A percentile compares a stretch with the other conserved stretches of the same genome.
Evolutionary conservation across 495 filamentous ascomycete species (phyloP).

Genomic region (Xylaria castorea): DNA sequence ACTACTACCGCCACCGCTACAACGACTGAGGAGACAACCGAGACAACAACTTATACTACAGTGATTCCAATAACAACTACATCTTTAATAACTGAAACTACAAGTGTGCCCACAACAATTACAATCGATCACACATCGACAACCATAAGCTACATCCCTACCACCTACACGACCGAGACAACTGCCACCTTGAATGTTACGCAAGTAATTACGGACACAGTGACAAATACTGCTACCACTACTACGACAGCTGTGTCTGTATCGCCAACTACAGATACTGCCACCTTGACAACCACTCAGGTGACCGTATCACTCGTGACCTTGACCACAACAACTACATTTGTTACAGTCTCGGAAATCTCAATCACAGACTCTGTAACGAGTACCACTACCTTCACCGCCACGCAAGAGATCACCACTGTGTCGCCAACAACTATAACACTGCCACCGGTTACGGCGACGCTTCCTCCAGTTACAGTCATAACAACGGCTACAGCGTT

Average conservation of each 20-base stretch:
- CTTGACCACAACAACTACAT: slow-evolving; percentile 38
- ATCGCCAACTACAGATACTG: slow-evolving; percentile 37
- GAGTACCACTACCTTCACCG: slow-evolving; percentile 41
- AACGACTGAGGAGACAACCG: slow-evolving; percentile 24
- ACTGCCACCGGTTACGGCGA: slow-evolving; percentile 38
- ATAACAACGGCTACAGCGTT: slow-evolving; percentile 36
- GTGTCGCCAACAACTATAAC: slow-evolving; percentile 37
- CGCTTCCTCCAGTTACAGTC: slow-evolving; percentile 39
- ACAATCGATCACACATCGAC: slow-evolving; percentile 36
- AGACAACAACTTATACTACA: slow-evolving; percentile 39
- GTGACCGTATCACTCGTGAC: slow-evolving; percentile 38
- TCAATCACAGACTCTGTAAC: slow-evolving; percentile 41
- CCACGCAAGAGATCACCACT: slow-evolving; percentile 38
- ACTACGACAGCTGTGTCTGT: slow-evolving; percentile 27
- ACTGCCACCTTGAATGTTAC: slow-evolving; percentile 35
- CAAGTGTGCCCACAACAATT: slow-evolving; percentile 42
- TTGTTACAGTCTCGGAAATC: slow-evolving; percentile 35
- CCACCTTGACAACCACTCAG: slow-evolving; percentile 35
- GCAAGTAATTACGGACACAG: slow-evolving; percentile 35
- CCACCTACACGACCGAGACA: slow-evolving; percentile 35
- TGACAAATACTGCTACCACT: slow-evolving; percentile 33
- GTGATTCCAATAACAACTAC: slow-evolving; percentile 38
- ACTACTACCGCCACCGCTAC: slow-evolving; percentile 21
- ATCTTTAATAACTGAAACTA: slow-evolving; percentile 33
- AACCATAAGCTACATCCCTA: slow-evolving; percentile 36